phyloP scores from a whole-genome alignment of 331 rosid genomes.

The Phaseolus coccineus region DNA sequence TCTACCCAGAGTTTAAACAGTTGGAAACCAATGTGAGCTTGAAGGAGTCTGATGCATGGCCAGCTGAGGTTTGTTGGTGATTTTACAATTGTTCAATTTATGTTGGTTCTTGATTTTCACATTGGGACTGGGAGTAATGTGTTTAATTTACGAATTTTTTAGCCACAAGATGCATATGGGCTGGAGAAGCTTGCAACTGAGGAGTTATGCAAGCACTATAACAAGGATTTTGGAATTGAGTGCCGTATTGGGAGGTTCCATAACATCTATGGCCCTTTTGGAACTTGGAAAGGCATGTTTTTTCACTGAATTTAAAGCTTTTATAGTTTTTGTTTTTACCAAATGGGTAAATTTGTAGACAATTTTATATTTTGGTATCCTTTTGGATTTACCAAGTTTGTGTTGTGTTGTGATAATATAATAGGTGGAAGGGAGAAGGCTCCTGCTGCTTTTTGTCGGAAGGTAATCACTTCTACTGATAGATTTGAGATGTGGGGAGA shows the following conservation, averaged over 20 bases:
- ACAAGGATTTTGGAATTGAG: conserved; percentile 91
- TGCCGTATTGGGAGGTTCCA: conserved; percentile 98
- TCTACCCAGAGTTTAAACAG: conserved; percentile 94
- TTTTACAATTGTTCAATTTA: conserved; percentile 22
- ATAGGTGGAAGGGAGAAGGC: conserved; percentile 98
- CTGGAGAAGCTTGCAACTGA: conserved; percentile 98
- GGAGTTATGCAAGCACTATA: conserved; percentile 97
- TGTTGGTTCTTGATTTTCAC: conserved; percentile 31
- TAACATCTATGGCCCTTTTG: conserved; percentile 95
- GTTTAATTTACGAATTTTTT: conserved; percentile 35
- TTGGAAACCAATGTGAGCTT: conserved; percentile 95
- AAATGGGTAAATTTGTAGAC: conserved; percentile 5
- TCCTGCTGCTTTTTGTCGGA: conserved; percentile 98
- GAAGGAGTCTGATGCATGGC: conserved; percentile 99
- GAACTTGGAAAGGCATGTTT: conserved; percentile 94
- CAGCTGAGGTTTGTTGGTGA: conserved; percentile 83
- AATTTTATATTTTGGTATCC: neutral
- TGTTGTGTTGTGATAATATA: conserved; percentile 40
- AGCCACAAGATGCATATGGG: conserved; percentile 99
- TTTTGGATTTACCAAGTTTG: conserved; percentile 34
- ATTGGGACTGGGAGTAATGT: conserved; percentile 29
- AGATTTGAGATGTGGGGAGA: conserved; percentile 99
- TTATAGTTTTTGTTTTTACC: conserved; percentile 22
- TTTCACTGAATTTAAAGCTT: conserved; percentile 31
- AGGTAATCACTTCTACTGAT: conserved; percentile 71